Percentiles rank a stretch among this genome's conserved stretches.
These are phyloP conservation scores for Spizellomyces punctatus DNA, from an alignment of 192 early-diverging fungal species.

Conservation along the genomic window DNA sequence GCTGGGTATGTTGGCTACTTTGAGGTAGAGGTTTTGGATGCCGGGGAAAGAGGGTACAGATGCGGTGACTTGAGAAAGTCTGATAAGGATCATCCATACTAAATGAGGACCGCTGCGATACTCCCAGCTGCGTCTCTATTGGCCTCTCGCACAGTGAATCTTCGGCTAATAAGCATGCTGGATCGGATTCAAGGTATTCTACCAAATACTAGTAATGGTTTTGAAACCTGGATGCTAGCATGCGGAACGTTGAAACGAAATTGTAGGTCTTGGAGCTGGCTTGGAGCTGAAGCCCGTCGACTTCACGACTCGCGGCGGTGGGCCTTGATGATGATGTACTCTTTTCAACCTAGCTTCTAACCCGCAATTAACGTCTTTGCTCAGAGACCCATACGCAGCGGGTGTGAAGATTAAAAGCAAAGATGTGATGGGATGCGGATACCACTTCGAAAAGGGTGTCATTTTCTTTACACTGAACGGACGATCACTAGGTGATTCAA, in stretches of 20 bases:
- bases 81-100: background rate
- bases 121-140: background rate
- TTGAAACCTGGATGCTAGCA: too few species aligned
- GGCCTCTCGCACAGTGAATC: background rate
- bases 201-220: too few species aligned
- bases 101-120: too few species aligned
- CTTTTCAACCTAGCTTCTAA: background rate
- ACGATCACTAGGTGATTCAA: constrained; percentile 1
- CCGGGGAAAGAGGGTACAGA: background rate
- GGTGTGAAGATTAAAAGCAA: background rate
- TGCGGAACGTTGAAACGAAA: too few species aligned
- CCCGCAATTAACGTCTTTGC: too few species aligned
- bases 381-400: background rate
- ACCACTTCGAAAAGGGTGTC: constrained; percentile 9
- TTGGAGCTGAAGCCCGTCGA: background rate
- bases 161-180: constrained; percentile 1
- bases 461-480: constrained; percentile 15
- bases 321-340: background rate
- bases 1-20: background rate
- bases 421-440: constrained; percentile 18
- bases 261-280: background rate
- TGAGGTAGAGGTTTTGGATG: constrained; percentile 13
- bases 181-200: background rate
- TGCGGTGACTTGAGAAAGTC: background rate
- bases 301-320: background rate